Conservation (phyloP, 2,329 filamentous ascomycete species). For the Xylaria arbuscula region DNA sequence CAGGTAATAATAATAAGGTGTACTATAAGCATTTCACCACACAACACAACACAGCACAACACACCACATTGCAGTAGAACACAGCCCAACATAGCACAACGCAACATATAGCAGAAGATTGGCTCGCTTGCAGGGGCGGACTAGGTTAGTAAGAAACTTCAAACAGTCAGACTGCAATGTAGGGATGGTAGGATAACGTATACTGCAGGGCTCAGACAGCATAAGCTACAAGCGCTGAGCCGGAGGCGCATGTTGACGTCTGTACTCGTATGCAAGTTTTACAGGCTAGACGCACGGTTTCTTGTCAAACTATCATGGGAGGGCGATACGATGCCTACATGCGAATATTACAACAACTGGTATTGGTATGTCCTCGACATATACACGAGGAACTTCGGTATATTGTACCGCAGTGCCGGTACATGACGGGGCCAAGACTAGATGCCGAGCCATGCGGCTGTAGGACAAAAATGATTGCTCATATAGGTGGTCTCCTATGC, state of each 20-base stretch:
- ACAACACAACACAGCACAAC: conserved; percentile 9
- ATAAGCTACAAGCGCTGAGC: conserved; percentile 7
- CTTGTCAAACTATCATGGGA: conserved; percentile 20
- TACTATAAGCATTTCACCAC: not conserved
- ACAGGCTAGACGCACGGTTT: conserved; percentile 31
- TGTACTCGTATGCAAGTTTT: conserved; percentile 32
- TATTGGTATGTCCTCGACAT: not conserved
- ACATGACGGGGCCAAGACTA: conserved; percentile 8
- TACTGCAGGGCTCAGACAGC: conserved; percentile 25
- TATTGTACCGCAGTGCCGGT: conserved; percentile 16
- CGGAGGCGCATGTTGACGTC: conserved; percentile 37
- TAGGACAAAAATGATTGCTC: conserved; percentile 37
- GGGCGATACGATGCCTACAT: not conserved
- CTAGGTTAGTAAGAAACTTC: conserved; percentile 6
- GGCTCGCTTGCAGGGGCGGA: conserved; percentile 24
- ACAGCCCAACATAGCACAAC: not conserved
- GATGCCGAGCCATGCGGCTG: conserved; percentile 14
- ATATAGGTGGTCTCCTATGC: conserved; percentile 15
- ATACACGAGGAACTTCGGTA: not conserved
- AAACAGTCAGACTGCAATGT: not conserved
- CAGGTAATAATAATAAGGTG: not conserved
- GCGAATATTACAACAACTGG: not conserved
- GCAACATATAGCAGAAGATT: conserved; percentile 9
- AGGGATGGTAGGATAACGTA: conserved; percentile 15
- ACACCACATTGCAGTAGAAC: conserved; percentile 16